Conservation (phyloP, 176 grass and related monocot species). For the Cymbopogon citratus region DNA sequence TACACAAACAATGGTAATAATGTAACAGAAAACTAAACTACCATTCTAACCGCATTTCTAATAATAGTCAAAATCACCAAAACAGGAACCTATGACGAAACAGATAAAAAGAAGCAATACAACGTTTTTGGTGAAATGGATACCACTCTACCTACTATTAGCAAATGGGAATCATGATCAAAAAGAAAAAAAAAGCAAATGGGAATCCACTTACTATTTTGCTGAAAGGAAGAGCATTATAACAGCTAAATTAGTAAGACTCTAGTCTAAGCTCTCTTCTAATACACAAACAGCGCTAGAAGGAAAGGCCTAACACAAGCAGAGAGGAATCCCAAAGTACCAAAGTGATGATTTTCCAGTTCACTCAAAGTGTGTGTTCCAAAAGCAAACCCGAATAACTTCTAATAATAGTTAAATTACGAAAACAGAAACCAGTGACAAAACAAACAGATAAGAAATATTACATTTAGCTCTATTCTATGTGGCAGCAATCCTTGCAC, state of each 20-base stretch:
- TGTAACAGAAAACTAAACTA: background rate
- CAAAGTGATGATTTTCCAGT: background rate
- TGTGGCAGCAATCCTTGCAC: background rate
- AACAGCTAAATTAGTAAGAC: background rate
- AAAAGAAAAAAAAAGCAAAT: no score
- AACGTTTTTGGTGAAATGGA: background rate
- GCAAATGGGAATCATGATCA: background rate
- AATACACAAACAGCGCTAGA: background rate
- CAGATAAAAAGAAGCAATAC: background rate
- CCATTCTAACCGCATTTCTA: background rate
- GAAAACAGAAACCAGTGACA: background rate
- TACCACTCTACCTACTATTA: background rate
- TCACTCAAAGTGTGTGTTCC: background rate
- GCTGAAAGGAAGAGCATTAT: background rate
- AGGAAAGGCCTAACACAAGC: background rate
- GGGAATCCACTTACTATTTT: background rate
- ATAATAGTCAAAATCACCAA: background rate
- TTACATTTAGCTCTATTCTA: no score
- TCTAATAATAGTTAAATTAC: background rate
- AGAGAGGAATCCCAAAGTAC: background rate
- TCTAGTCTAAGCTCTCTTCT: background rate
- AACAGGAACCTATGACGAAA: background rate
- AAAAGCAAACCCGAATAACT: background rate
- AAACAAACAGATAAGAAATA: background rate
- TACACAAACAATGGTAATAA: background rate